Evolutionary conservation across 1,139 yeast species (phyloP).

Genomic region (Groenewaldozyma sp.): DNA sequence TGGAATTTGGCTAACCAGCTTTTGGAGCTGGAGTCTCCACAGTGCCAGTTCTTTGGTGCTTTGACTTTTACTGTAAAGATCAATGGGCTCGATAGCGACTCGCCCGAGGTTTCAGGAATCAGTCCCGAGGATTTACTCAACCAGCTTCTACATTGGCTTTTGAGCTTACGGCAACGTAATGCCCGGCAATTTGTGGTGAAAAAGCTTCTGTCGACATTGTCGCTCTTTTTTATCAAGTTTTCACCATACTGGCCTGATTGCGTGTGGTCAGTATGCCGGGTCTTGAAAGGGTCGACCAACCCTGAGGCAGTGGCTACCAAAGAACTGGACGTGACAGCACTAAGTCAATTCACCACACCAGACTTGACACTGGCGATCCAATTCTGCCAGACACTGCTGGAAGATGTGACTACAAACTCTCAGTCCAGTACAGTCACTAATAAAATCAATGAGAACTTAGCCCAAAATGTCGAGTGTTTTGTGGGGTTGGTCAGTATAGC

Average conservation of each 20-base stretch:
- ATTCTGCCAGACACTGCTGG: constrained; percentile 22
- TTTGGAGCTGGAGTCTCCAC: constrained; percentile 31
- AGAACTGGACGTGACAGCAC: too few species aligned
- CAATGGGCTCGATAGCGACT: constrained; percentile 22
- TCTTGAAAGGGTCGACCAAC: not conserved
- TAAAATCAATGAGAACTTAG: constrained; percentile 9
- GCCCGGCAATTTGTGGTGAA: constrained; percentile 24
- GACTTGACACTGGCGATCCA: constrained; percentile 16
- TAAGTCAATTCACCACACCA: too few species aligned
- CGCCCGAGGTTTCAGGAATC: constrained; percentile 7
- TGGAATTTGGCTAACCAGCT: constrained; percentile 40
- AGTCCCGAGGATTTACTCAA: constrained; percentile 13
- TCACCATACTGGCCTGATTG: constrained; percentile 26
- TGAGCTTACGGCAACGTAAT: constrained; percentile 12
- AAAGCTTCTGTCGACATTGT: constrained; percentile 28
- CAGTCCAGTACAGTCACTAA: constrained; percentile 9
- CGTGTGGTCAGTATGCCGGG: constrained; percentile 8
- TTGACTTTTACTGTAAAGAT: constrained; percentile 46
- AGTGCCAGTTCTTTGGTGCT: constrained; percentile 55
- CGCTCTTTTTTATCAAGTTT: constrained; percentile 26
- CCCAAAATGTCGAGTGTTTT: constrained; percentile 6
- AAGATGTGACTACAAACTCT: constrained; percentile 16
- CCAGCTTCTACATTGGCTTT: constrained; percentile 23
- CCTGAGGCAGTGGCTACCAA: too few species aligned
- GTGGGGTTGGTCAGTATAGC: not conserved